Evolutionary conservation across 768 basidiomycete species (phyloP).

Genomic region (Suillus paluster): DNA sequence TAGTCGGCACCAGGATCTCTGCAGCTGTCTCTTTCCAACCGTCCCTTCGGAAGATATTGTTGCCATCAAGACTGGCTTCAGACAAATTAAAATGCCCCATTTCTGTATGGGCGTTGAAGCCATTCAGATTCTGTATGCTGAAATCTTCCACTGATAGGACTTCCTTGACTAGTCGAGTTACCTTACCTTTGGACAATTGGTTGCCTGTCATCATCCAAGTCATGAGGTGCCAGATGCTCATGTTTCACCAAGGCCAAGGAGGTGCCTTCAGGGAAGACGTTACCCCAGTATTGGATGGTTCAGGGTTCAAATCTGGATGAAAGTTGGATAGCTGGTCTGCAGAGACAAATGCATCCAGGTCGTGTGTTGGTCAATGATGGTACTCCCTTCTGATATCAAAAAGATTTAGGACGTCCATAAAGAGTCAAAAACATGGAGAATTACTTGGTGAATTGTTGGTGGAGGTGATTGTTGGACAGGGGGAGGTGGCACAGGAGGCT

Average conservation of each 20-base stretch:
- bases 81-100: constrained; percentile 16
- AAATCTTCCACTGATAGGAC: constrained; percentile 14
- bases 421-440: constrained; percentile 18
- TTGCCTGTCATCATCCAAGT: constrained; percentile 16
- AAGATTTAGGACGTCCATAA: constrained; percentile 17
- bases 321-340: constrained; percentile 3
- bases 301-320: neutral
- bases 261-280: neutral
- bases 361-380: constrained; percentile 9
- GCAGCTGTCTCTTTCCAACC: constrained; percentile 21
- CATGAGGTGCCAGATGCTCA: constrained; percentile 18
- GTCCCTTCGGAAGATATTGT: constrained; percentile 1
- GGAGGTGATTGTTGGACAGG: neutral
- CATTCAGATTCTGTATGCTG: constrained; percentile 15
- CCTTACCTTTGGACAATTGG: constrained; percentile 13
- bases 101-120: constrained; percentile 17
- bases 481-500: constrained; percentile 19
- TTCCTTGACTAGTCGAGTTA: constrained; percentile 10
- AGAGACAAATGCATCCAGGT: neutral
- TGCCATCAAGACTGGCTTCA: neutral
- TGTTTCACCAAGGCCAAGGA: constrained; percentile 20
- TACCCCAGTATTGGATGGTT: too few species aligned
- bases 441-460: constrained; percentile 9
- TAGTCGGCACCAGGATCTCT: constrained; percentile 35
- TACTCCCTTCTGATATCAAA: constrained; percentile 20